Evolutionary conservation across 2,329 filamentous ascomycete genomes (phyloP).

Genomic region (Colletotrichum lupini): DNA sequence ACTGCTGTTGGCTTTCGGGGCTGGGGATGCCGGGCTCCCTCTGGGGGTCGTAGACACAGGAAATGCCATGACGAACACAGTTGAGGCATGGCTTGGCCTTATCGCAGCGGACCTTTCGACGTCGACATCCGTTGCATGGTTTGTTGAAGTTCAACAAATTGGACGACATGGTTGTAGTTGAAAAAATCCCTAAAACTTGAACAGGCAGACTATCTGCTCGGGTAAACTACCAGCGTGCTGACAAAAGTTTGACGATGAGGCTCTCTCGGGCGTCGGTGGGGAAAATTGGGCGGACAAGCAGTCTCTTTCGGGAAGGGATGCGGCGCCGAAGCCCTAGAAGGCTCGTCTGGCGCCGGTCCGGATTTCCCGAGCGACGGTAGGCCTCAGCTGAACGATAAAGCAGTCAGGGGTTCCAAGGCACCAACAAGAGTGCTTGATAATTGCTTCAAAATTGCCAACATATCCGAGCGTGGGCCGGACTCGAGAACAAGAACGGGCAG

Average conservation of each 20-base stretch:
- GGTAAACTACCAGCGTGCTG: neutral
- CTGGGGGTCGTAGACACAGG: constrained; percentile 26
- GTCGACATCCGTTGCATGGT: constrained; percentile 29
- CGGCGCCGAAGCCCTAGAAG: constrained; percentile 16
- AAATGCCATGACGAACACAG: constrained; percentile 25
- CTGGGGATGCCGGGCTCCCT: constrained; percentile 6
- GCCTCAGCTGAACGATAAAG: neutral
- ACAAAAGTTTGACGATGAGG: neutral
- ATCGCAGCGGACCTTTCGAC: constrained; percentile 34
- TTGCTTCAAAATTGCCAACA: neutral
- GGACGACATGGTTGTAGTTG: constrained; percentile 14
- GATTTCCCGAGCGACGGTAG: neutral
- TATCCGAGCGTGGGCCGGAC: neutral
- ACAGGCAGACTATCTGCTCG: constrained; percentile 13
- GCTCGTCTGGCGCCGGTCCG: constrained; percentile 3
- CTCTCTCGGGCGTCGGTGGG: neutral
- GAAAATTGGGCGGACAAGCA: constrained; percentile 1
- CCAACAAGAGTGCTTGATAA: neutral
- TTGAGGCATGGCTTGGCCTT: constrained; percentile 31
- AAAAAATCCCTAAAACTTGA: neutral
- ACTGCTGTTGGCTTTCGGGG: constrained; percentile 24
- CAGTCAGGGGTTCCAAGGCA: neutral
- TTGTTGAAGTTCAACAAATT: constrained; percentile 24
- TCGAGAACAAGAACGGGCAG: neutral
- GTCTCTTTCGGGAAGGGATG: constrained; percentile 1